Evolutionary conservation across 805 yeast genomes (phyloP).

Genomic region (Starmerella bombicola): DNA sequence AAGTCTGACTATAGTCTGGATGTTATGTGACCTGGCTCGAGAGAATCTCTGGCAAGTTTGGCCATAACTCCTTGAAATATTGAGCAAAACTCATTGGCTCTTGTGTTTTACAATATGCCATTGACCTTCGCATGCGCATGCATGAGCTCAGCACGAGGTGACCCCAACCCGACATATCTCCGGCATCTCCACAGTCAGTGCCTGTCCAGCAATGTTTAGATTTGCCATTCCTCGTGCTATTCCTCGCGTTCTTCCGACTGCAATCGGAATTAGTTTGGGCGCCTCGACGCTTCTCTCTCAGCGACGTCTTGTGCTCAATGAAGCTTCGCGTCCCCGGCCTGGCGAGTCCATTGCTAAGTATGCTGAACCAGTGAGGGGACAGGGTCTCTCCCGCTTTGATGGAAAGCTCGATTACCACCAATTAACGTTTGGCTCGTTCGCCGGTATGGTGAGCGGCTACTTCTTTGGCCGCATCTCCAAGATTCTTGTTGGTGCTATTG

Average conservation of each 20-base stretch:
- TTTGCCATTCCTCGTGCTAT: constrained; percentile 2
- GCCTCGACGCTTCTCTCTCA: constrained; percentile 3
- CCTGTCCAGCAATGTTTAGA: constrained; percentile 12
- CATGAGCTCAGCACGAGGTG: too few relatives aligned
- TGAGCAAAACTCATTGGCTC: too few relatives aligned
- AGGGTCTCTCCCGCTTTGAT: constrained; percentile 18
- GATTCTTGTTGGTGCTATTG: constrained; percentile 39
- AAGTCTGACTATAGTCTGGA: too few relatives aligned
- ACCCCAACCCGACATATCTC: too few relatives aligned
- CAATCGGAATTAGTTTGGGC: constrained; percentile 9
- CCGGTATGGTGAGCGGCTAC: constrained; percentile 48
- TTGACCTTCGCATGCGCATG: too few relatives aligned
- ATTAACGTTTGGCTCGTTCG: constrained; percentile 49
- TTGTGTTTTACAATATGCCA: too few relatives aligned
- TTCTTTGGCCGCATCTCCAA: constrained; percentile 49
- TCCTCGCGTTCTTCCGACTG: constrained; percentile 9
- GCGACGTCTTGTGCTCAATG: constrained; percentile 9
- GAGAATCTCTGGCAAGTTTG: too few relatives aligned
- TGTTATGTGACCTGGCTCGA: too few relatives aligned
- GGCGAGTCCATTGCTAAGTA: constrained; percentile 18
- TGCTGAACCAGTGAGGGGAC: constrained; percentile 12
- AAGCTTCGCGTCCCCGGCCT: constrained; percentile 8
- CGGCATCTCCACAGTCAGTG: background rate
- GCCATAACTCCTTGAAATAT: too few relatives aligned
- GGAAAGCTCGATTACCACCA: constrained; percentile 44